Evolutionary conservation across 2,329 filamentous ascomycete genomes (phyloP).

Genomic region (Talaromyces sp.): DNA sequence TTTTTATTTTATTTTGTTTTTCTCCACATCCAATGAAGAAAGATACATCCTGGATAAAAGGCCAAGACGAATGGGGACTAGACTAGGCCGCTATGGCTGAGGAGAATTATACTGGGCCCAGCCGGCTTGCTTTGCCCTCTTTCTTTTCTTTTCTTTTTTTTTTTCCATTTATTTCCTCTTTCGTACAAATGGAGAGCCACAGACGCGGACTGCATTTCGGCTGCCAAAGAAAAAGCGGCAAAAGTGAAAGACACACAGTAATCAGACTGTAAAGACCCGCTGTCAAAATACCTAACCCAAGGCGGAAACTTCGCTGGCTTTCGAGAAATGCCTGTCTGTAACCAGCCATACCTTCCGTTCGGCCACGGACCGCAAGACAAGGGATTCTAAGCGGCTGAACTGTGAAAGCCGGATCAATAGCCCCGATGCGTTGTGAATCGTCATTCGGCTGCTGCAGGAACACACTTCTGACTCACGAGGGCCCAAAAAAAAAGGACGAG

Average conservation of each 20-base stretch:
- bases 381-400: slow-evolving; percentile 6
- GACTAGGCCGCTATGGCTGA: background rate
- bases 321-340: slow-evolving; percentile 15
- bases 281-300: slow-evolving; percentile 2
- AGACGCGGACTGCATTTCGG: slow-evolving; percentile 7
- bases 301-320: slow-evolving; percentile 12
- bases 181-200: slow-evolving; percentile 16
- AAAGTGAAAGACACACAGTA: background rate
- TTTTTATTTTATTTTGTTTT: background rate
- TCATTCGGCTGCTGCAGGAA: slow-evolving; percentile 10
- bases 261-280: slow-evolving; percentile 7
- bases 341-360: background rate
- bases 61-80: background rate
- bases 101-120: background rate
- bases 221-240: slow-evolving; percentile 8
- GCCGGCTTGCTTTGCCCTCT: background rate
- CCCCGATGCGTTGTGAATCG: background rate
- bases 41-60: background rate
- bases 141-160: background rate
- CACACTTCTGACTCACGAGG: slow-evolving; percentile 4
- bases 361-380: background rate
- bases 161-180: background rate
- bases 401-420: slow-evolving; percentile 1
- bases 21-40: background rate
- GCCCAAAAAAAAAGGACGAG: background rate